Evolutionary conservation across 2,329 filamentous ascomycete species (phyloP).

Genomic region (Ascochyta clinopodiicola): DNA sequence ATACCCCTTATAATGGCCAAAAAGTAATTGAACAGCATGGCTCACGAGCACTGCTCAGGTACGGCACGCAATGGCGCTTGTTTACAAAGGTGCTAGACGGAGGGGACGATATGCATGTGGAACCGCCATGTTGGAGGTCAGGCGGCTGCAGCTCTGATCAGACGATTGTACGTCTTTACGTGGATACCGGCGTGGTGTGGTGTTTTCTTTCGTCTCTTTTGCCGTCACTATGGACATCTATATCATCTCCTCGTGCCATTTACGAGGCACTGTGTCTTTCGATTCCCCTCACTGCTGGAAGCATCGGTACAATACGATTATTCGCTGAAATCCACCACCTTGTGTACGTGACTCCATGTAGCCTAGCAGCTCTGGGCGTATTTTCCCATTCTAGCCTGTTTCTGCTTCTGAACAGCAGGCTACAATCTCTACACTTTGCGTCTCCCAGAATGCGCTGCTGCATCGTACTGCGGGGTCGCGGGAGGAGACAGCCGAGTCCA

Average conservation of each 20-base stretch:
- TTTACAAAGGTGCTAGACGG: slow-evolving; percentile 27
- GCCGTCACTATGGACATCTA: slow-evolving; percentile 35
- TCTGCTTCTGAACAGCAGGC: slow-evolving; percentile 10
- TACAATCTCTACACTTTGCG: slow-evolving; percentile 3
- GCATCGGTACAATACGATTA: slow-evolving; percentile 35
- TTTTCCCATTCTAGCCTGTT: slow-evolving; percentile 14
- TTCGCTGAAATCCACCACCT: slow-evolving; percentile 10
- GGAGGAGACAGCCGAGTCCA: slow-evolving; percentile 5
- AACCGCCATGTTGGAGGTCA: slow-evolving; percentile 40
- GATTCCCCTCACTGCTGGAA: slow-evolving; percentile 33
- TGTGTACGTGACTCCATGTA: slow-evolving; percentile 1
- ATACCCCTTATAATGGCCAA: slow-evolving; percentile 49
- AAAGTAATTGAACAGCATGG: slow-evolving; percentile 44
- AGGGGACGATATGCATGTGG: slow-evolving; percentile 40
- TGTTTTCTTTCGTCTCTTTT: slow-evolving; percentile 36
- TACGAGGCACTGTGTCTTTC: slow-evolving; percentile 43
- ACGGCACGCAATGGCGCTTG: slow-evolving; percentile 35
- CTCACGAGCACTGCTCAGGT: slow-evolving; percentile 30
- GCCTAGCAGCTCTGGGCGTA: slow-evolving; percentile 16
- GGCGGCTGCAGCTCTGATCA: slow-evolving; percentile 34
- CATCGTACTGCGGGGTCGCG: slow-evolving; percentile 8
- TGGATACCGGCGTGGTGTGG: slow-evolving; percentile 45
- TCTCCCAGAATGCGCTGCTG: slow-evolving; percentile 7
- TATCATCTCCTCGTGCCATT: slow-evolving; percentile 37
- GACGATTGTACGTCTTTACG: slow-evolving; percentile 46